Conservation (phyloP, 192 early-diverging fungal genomes). For the Gigaspora rosea region DNA sequence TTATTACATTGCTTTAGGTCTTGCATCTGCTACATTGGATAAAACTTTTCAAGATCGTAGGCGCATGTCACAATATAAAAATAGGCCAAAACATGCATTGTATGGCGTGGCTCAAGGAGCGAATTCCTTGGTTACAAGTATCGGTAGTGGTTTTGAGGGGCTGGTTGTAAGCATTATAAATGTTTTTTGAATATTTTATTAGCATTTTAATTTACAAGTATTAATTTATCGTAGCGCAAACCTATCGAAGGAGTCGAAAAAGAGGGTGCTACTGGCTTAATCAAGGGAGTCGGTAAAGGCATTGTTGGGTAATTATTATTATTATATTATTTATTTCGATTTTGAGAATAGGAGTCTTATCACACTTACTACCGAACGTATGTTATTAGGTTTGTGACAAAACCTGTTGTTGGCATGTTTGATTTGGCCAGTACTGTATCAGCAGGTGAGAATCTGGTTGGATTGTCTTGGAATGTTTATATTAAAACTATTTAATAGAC, state of each 20-base stretch:
- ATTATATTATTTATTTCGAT: not conserved
- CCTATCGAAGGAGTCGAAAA: slow-evolving; percentile 87
- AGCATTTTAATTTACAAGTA: not conserved
- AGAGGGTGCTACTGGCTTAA: slow-evolving; percentile 91
- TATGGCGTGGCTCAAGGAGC: slow-evolving; percentile 89
- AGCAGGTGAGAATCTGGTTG: slow-evolving; percentile 53
- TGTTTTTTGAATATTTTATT: not conserved
- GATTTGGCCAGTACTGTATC: slow-evolving; percentile 94
- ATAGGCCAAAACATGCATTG: slow-evolving; percentile 87
- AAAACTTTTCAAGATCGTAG: slow-evolving; percentile 83
- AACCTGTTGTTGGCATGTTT: slow-evolving; percentile 93
- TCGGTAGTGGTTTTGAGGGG: slow-evolving; percentile 86
- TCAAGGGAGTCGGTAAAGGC: slow-evolving; percentile 94
- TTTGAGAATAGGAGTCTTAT: not conserved
- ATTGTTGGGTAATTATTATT: slow-evolving; percentile 72
- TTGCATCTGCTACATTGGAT: slow-evolving; percentile 95
- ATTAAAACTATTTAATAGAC: too few species aligned
- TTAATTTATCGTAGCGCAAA: slow-evolving; percentile 14
- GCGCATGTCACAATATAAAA: slow-evolving; percentile 75
- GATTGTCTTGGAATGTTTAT: too few species aligned
- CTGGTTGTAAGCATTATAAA: slow-evolving; percentile 63
- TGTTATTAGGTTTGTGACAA: slow-evolving; percentile 74
- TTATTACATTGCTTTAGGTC: not conserved
- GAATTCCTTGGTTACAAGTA: slow-evolving; percentile 76
- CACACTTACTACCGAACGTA: not conserved